These are phyloP conservation scores for Ophiocordyceps robertsii DNA, from an alignment of 2,329 filamentous ascomycete genomes.

Conservation along the genomic window DNA sequence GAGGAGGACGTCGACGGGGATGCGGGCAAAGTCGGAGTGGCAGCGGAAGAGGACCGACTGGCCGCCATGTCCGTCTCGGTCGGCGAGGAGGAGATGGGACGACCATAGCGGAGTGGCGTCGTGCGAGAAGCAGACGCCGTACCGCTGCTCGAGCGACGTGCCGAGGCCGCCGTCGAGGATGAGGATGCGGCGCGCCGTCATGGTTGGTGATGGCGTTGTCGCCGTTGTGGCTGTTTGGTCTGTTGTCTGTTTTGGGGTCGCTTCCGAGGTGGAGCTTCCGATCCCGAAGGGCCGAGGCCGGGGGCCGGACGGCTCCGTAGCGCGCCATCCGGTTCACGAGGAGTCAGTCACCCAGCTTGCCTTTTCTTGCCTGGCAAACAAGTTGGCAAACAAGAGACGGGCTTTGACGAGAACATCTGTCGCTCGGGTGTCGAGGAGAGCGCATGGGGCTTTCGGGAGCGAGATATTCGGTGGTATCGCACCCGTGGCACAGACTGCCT, in stretches of 20 bases:
- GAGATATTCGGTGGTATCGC: too few relatives aligned
- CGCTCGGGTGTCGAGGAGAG: too few relatives aligned
- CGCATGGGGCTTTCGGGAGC: too few relatives aligned
- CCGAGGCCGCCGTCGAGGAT: conserved; percentile 56
- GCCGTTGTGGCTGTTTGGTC: too few relatives aligned
- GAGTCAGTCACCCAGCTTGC: too few relatives aligned
- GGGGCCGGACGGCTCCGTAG: too few relatives aligned
- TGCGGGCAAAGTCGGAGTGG: conserved; percentile 38
- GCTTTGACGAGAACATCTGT: too few relatives aligned
- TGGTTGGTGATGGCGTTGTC: neutral
- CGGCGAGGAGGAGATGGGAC: conserved; percentile 47
- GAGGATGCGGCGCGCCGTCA: conserved; percentile 2
- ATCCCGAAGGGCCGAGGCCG: too few relatives aligned
- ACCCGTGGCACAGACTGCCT: too few relatives aligned
- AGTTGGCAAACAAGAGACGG: too few relatives aligned
- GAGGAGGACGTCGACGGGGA: conserved; percentile 48
- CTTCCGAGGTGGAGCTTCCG: neutral
- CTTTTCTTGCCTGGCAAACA: too few relatives aligned
- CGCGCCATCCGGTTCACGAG: too few relatives aligned
- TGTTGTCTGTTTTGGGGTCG: neutral
- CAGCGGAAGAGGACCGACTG: conserved; percentile 30
- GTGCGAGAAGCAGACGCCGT: conserved; percentile 35
- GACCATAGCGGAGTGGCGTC: conserved; percentile 51
- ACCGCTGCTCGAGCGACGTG: conserved; percentile 48
- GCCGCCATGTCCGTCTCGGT: conserved; percentile 24